Evolutionary conservation across 495 filamentous ascomycete genomes (phyloP).

Genomic region (Neurospora pannonica): DNA sequence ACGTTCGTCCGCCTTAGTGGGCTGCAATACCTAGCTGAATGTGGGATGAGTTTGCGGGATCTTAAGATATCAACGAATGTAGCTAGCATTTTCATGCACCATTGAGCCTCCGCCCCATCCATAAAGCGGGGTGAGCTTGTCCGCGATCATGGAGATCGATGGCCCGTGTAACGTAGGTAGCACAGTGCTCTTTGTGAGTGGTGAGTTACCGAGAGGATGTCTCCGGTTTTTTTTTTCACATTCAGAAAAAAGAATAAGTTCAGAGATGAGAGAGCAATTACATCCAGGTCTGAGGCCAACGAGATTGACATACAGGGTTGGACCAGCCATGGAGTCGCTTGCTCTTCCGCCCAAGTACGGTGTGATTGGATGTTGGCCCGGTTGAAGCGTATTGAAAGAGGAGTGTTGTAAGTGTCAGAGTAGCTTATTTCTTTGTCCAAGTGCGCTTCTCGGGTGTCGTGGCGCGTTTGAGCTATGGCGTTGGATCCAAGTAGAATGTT

Average conservation of each 20-base stretch:
- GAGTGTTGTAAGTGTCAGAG: not conserved
- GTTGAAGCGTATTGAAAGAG: not conserved
- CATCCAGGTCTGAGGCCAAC: not conserved
- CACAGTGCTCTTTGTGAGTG: not conserved
- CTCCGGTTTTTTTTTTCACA: not conserved
- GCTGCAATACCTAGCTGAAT: not conserved
- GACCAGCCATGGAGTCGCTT: not conserved
- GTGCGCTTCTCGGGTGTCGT: not conserved
- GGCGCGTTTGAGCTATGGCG: not conserved
- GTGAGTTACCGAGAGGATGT: not conserved
- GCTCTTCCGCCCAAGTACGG: not conserved
- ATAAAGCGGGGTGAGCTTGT: not conserved
- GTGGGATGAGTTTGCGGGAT: not conserved
- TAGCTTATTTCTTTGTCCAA: not conserved
- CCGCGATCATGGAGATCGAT: not conserved
- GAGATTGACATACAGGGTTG: not conserved
- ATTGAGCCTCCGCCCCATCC: not conserved
- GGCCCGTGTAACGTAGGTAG: not conserved
- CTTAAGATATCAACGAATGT: not conserved
- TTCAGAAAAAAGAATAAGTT: not conserved
- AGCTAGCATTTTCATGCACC: not conserved
- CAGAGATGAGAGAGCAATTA: not conserved
- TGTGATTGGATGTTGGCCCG: not conserved
- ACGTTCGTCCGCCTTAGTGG: not conserved
- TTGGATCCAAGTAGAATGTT: not conserved